These are phyloP conservation scores for Monosporascus sp. DNA, from an alignment of 2,329 filamentous ascomycete species.

Conservation along the genomic window DNA sequence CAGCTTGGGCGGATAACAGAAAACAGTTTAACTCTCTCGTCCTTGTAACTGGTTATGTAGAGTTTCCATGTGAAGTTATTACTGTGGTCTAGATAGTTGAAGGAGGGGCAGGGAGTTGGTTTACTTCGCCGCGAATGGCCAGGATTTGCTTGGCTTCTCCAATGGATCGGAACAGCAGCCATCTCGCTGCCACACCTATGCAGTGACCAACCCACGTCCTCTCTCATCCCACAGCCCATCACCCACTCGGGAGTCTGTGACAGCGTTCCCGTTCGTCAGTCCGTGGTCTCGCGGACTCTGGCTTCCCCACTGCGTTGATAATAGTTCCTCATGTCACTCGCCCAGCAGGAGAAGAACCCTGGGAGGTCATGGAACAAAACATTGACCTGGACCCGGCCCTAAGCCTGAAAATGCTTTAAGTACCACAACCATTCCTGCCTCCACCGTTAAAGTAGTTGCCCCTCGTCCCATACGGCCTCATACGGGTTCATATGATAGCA, in stretches of 20 bases:
- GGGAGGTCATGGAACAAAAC: background rate
- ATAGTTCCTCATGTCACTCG: constrained; percentile 11
- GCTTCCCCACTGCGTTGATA: constrained; percentile 20
- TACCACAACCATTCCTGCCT: constrained; percentile 21
- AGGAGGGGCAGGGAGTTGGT: constrained; percentile 12
- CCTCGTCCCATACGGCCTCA: background rate
- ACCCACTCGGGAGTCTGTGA: constrained; percentile 14
- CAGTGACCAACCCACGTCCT: constrained; percentile 18
- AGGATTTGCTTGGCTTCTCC: constrained; percentile 20
- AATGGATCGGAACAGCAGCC: constrained; percentile 24
- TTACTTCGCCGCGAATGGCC: background rate
- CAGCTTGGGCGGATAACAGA: background rate
- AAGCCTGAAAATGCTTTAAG: constrained; percentile 18
- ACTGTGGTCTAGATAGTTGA: constrained; percentile 2
- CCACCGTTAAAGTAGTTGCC: constrained; percentile 20
- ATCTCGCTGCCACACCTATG: constrained; percentile 20
- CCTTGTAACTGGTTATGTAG: background rate
- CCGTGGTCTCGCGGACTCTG: constrained; percentile 19
- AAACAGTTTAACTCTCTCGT: too few relatives aligned
- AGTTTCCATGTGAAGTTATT: too few relatives aligned
- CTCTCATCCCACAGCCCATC: constrained; percentile 15
- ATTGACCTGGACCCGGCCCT: too few relatives aligned
- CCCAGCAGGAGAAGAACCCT: constrained; percentile 13
- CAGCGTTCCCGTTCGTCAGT: constrained; percentile 21
- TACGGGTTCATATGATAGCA: background rate